These are phyloP conservation scores for Xylona heveae DNA, from an alignment of 495 filamentous ascomycete species.

Conservation along the genomic window DNA sequence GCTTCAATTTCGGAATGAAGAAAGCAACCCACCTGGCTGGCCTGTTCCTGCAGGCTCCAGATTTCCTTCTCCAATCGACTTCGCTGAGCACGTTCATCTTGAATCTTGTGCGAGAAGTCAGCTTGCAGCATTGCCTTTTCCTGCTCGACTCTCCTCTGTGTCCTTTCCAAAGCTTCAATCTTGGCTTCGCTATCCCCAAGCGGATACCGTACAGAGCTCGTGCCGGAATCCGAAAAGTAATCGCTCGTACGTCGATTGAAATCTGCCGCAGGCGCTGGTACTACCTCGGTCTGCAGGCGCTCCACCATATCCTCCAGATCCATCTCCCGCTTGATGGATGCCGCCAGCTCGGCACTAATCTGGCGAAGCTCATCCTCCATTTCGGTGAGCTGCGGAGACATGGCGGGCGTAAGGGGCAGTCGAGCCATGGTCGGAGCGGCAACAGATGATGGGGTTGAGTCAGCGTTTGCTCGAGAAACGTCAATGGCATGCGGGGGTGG, in stretches of 20 bases:
- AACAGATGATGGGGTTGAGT: slow-evolving; percentile 1
- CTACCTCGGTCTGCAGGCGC: slow-evolving; percentile 53
- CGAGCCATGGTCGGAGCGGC: slow-evolving; percentile 7
- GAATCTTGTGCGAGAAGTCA: slow-evolving; percentile 59
- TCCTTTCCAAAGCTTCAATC: slow-evolving; percentile 64
- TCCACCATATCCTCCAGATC: slow-evolving; percentile 91
- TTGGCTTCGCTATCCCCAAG: slow-evolving; percentile 38
- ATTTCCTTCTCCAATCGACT: slow-evolving; percentile 63
- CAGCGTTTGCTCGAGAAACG: slow-evolving; percentile 18
- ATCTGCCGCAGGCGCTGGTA: slow-evolving; percentile 24
- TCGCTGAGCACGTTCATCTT: slow-evolving; percentile 59
- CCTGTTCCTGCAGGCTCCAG: slow-evolving; percentile 53
- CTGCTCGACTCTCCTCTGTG: slow-evolving; percentile 70
- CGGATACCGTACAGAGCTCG: slow-evolving; percentile 58
- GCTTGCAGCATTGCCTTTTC: slow-evolving; percentile 75
- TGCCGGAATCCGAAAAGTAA: slow-evolving; percentile 92
- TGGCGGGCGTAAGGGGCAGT: slow-evolving; percentile 3
- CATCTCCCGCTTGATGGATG: slow-evolving; percentile 87
- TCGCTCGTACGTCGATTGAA: slow-evolving; percentile 68
- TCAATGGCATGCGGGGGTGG: slow-evolving; percentile 26
- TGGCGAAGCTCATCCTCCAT: slow-evolving; percentile 86
- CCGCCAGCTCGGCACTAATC: slow-evolving; percentile 78
- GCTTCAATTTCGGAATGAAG: slow-evolving; percentile 5
- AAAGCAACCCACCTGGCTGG: slow-evolving; percentile 33
- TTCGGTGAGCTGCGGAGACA: slow-evolving; percentile 29